Evolutionary conservation across 805 yeast species (phyloP), one percentile per base, ranked within the genome.

Genomic region (Isabelozyma heimii): DNA sequence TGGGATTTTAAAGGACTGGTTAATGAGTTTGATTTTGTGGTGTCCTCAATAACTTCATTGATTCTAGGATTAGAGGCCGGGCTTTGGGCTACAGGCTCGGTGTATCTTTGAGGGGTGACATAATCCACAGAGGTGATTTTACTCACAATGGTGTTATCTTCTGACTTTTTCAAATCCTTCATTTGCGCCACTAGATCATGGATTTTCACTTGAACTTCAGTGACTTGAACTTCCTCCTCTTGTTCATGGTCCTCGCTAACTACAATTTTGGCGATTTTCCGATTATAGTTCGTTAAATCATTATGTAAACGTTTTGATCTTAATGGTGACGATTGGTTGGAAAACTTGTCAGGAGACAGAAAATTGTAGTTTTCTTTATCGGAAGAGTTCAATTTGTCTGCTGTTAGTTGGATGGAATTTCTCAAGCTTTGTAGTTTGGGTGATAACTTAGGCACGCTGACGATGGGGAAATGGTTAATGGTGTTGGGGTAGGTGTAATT

Each of bases 41-140:
- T 47, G 26, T 45, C 52, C 10, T 53, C 54, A 12, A 52, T 59
- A 5, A 49, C 52, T 20, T 55, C 47, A 37, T 57, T 52, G 10
- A 64, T 55, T 24, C 69, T 53, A 13, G 47, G 54, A 43, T 59
- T 59, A 3, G 66, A 58, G 5, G 50, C 54, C 2, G 71, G 71
- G 26, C 67, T 62, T 30, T 55, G 53, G 16, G 72, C 69, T 5
- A 61, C 51, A 8, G 69, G 66, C 33, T 65, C 72, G 3, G 70
- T 66, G 37, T 53, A 56, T 40, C 70, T 53, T 40, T 65, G 63
- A 1, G 70, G 70, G 3, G 72, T 66, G 3, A 61, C 52, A 41
- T 60, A 62, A 27, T 62, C 61, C n/a, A 47, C 43, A 6, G 49
- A 46, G 4, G 41, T 43, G 35, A 50, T 51, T 43, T 45, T 30